These are phyloP conservation scores for Stromatinia cepivora DNA, from an alignment of 2,329 filamentous ascomycete species.

Conservation along the genomic window DNA sequence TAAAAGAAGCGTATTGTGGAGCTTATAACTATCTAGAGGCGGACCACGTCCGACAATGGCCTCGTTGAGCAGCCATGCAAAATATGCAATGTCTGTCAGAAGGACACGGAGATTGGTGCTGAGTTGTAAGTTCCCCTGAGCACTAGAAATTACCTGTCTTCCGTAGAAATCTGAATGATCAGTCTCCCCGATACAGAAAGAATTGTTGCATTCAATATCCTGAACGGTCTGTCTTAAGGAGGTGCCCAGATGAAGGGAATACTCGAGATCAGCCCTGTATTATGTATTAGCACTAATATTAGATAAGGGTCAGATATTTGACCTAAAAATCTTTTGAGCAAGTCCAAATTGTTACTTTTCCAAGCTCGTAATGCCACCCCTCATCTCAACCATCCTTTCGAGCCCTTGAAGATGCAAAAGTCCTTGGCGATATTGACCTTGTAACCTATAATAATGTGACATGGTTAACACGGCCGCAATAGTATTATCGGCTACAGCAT, in stretches of 20 bases:
- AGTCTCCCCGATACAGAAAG: background rate
- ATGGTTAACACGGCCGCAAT: slow-evolving; percentile 39
- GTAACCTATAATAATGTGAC: slow-evolving; percentile 36
- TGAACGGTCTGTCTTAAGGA: background rate
- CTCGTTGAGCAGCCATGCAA: slow-evolving; percentile 27
- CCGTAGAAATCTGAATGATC: background rate
- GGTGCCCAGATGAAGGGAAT: background rate
- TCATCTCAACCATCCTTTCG: slow-evolving; percentile 38
- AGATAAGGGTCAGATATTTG: too few relatives aligned
- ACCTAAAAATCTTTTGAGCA: background rate
- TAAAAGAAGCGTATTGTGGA: slow-evolving; percentile 36
- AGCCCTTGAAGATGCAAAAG: slow-evolving; percentile 41
- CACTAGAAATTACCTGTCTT: background rate
- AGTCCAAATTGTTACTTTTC: background rate
- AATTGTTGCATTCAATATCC: background rate
- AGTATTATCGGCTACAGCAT: slow-evolving; percentile 37
- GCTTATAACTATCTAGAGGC: slow-evolving; percentile 32
- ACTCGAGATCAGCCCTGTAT: background rate
- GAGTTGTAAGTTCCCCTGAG: background rate
- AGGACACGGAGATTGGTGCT: background rate
- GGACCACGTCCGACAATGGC: slow-evolving; percentile 21
- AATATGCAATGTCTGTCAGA: background rate
- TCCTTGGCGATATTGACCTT: slow-evolving; percentile 31
- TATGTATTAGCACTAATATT: background rate
- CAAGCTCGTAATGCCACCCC: slow-evolving; percentile 29